Evolutionary conservation across 2,329 filamentous ascomycete genomes (phyloP).

Genomic region (Ascomycota sp.): DNA sequence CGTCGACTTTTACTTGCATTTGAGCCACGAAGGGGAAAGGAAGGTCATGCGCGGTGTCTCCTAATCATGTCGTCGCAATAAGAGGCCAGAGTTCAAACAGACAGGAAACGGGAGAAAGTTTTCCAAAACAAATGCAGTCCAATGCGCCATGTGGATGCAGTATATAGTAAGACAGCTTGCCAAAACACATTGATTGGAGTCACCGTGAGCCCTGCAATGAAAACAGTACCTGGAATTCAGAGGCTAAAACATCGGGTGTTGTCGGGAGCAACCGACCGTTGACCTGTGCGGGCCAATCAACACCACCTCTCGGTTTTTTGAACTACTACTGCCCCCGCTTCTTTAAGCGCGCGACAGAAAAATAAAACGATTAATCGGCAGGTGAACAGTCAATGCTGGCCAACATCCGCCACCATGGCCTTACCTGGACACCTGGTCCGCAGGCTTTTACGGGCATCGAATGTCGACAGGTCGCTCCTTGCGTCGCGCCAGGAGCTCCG

Average conservation of each 20-base stretch:
- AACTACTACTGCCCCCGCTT: background rate
- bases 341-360: too few species aligned
- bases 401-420: background rate
- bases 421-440: too few species aligned
- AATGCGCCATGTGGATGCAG: conserved; percentile 6
- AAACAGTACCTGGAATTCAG: conserved; percentile 1
- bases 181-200: too few species aligned
- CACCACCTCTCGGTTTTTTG: background rate
- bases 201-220: too few species aligned
- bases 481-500: conserved; percentile 5
- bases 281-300: background rate
- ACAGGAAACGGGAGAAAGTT: conserved; percentile 4
- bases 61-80: conserved; percentile 14
- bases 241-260: conserved; percentile 15
- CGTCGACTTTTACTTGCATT: conserved; percentile 21
- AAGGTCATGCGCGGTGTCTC: conserved; percentile 7
- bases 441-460: background rate
- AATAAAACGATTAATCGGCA: too few species aligned
- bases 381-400: too few species aligned
- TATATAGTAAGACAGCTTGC: conserved; percentile 5
- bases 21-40: conserved; percentile 22
- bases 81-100: conserved; percentile 1
- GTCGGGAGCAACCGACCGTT: conserved; percentile 20
- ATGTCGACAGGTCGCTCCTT: background rate
- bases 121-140: conserved; percentile 7